Evolutionary conservation across 345 rosid species (phyloP).

Genomic region (Lumnitzera littorea): DNA sequence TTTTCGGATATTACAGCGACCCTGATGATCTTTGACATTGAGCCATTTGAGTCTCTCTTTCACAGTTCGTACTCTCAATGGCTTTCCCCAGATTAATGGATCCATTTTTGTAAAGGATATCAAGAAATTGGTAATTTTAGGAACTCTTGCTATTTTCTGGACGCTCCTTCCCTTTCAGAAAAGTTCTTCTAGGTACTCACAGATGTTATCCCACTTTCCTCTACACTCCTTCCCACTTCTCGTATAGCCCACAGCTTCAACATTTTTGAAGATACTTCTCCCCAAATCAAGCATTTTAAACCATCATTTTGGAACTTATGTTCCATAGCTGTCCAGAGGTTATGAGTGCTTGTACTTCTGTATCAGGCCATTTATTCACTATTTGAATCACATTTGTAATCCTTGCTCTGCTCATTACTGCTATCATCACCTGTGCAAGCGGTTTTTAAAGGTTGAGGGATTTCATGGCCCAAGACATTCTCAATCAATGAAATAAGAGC

Average conservation of each 20-base stretch:
- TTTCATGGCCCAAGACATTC: constrained; percentile 34
- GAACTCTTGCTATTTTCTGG: constrained; percentile 37
- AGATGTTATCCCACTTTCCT: constrained; percentile 88
- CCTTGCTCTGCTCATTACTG: constrained; percentile 9
- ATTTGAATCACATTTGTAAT: constrained; percentile 10
- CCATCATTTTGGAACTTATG: constrained; percentile 27
- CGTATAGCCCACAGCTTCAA: constrained; percentile 38
- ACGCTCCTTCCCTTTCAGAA: constrained; percentile 37
- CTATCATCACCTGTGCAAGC: constrained; percentile 3
- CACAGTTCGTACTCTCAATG: constrained; percentile 4
- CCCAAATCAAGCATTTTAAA: constrained; percentile 47
- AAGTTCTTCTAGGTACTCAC: constrained; percentile 54
- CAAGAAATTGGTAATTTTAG: constrained; percentile 43
- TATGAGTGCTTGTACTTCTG: constrained; percentile 69
- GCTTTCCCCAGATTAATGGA: constrained; percentile 10
- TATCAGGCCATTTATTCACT: constrained; percentile 62
- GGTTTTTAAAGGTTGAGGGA: constrained; percentile 19
- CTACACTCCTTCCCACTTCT: constrained; percentile 63
- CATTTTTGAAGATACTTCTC: constrained; percentile 57
- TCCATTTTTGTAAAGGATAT: constrained; percentile 33
- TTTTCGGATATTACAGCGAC: not conserved
- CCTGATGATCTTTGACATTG: not conserved
- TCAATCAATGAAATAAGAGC: constrained; percentile 61
- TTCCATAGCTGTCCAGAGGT: constrained; percentile 38
- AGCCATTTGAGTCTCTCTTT: not conserved